Base-by-base conservation (phyloP, 768 basidiomycete genomes). In the Boletus sp. region DNA sequence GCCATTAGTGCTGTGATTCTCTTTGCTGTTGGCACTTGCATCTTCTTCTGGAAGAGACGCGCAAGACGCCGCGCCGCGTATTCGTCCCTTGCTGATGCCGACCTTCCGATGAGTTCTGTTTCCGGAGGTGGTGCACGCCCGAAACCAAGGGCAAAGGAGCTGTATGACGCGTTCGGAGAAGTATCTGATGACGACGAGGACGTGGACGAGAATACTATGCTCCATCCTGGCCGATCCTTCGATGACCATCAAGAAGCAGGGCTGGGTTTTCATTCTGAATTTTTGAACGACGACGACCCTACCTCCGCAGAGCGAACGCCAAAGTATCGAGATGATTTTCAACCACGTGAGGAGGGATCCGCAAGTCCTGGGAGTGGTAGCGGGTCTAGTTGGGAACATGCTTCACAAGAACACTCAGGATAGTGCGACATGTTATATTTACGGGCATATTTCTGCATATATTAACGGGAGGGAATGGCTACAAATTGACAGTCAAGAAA, bases 121-220 rank as follows among this genome's bases (percentile, higher is more conserved):
- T 76, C 80, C 19, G 70, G 77, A 23, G 65, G 74, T 5, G 70
- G 75, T 29, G 58, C 42, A 51, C 60, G 58, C 17, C 47, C 71
- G 13, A 62, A 77, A 23, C 74, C 79, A 35, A 78, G 85, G 47
- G 89, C 93, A 47, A 88, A 88, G 73, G 96, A 98, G 72, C 67
- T 99, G 57, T 98, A 98, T 64, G 94, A 98, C 71, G 95, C 96
- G 17, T 98, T 98, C 72, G 93, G 93, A 34, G 93, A 93, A 65
- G 79, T 85, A 27, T 88, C 87, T 30, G 93, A 92, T 56, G 88
- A 91, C 42, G 88, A 88, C 54, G 88, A 90, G 43, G 85, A 89
- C 48, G 84, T 74, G 14, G 83, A 90, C 63, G 93, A 94, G 66
- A 78, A 79, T 58, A 85, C 85, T 0, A 81, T 80, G 30, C 74